Conservation (phyloP, 2,329 filamentous ascomycete species). For the Hypoxylon sp. region DNA sequence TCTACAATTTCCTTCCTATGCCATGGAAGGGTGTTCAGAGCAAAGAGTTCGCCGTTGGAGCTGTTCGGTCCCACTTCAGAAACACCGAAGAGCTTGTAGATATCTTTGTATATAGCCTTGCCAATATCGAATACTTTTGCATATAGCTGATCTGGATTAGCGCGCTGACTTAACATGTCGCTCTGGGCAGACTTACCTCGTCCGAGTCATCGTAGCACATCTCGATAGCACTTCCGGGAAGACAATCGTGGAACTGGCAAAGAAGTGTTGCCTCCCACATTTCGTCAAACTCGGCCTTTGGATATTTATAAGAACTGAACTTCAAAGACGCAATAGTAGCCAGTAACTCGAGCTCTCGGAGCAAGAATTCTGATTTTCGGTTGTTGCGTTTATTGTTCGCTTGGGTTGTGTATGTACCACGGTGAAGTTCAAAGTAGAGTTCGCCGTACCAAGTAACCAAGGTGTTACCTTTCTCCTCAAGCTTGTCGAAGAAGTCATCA, state of each 20-base stretch:
- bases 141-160: constrained; percentile 70
- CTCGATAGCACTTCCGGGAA: constrained; percentile 94
- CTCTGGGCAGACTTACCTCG: constrained; percentile 62
- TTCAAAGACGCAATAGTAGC: constrained; percentile 87
- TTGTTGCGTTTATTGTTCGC: constrained; percentile 98
- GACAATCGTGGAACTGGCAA: constrained; percentile 97
- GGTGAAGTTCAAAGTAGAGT: constrained; percentile 96
- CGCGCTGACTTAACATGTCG: not conserved
- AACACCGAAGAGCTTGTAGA: constrained; percentile 76
- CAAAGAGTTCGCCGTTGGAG: constrained; percentile 65
- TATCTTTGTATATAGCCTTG: constrained; percentile 76
- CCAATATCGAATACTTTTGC: constrained; percentile 84
- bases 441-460: constrained; percentile 98
- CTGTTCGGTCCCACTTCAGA: constrained; percentile 56
- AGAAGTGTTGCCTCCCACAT: constrained; percentile 96
- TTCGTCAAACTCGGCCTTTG: constrained; percentile 90
- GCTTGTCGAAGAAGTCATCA: constrained; percentile 90
- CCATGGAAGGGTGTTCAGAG: constrained; percentile 91
- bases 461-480: constrained; percentile 82
- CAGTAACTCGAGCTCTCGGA: constrained; percentile 89
- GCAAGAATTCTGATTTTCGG: constrained; percentile 82
- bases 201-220: constrained; percentile 99
- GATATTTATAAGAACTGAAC: constrained; percentile 82
- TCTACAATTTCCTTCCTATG: constrained; percentile 79
- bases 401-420: constrained; percentile 97